These are phyloP conservation scores for Sphaerobolus stellatus DNA, from an alignment of 1,284 basidiomycete species.

Conservation along the genomic window DNA sequence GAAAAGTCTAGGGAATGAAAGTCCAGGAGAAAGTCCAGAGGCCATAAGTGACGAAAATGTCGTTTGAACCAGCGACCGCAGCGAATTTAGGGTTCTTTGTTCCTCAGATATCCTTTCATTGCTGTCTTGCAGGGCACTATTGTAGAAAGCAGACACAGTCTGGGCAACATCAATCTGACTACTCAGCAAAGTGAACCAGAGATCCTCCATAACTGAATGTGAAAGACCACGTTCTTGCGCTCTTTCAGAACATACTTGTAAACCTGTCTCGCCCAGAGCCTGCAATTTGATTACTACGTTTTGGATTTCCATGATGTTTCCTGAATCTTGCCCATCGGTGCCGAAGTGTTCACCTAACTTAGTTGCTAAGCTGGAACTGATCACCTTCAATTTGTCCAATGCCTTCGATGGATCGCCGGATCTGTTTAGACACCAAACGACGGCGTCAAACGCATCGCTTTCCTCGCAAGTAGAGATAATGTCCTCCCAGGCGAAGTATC, in stretches of 20 bases:
- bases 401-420: constrained; percentile 64
- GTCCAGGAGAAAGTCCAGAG: constrained; percentile 73
- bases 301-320: constrained; percentile 32
- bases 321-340: constrained; percentile 22
- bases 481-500: constrained; percentile 59
- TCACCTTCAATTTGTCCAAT: constrained; percentile 62
- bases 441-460: constrained; percentile 68
- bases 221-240: constrained; percentile 37
- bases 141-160: constrained; percentile 50
- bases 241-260: constrained; percentile 27
- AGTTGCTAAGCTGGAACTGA: constrained; percentile 57
- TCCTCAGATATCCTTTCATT: constrained; percentile 22
- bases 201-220: constrained; percentile 64
- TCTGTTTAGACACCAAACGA: constrained; percentile 80
- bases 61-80: constrained; percentile 79
- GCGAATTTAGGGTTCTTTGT: constrained; percentile 43
- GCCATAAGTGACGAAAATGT: constrained; percentile 86
- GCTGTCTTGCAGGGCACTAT: constrained; percentile 21
- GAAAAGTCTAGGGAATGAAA: constrained; percentile 92
- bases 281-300: constrained; percentile 29
- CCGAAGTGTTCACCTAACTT: constrained; percentile 49
- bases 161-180: constrained; percentile 83
- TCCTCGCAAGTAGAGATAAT: constrained; percentile 67
- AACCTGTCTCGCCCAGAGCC: constrained; percentile 45
- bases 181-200: constrained; percentile 87